Evolutionary conservation across 1,284 basidiomycete species (phyloP).

Genomic region (Thelephora terrestris): DNA sequence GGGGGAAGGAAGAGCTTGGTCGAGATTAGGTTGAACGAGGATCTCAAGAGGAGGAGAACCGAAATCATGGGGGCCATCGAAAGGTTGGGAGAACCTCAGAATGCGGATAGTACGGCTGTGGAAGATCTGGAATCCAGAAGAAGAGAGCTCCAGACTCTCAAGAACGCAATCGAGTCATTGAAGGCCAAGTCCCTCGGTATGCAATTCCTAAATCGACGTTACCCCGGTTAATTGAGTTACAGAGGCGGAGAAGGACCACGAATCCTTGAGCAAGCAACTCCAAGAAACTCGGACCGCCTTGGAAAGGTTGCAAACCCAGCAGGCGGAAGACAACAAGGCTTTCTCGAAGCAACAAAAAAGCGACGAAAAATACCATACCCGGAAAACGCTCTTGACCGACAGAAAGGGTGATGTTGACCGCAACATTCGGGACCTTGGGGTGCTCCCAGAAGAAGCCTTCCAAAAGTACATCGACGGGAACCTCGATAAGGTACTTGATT

Average conservation of each 20-base stretch:
- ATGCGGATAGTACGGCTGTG: slow-evolving; percentile 45
- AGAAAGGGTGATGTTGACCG: slow-evolving; percentile 91
- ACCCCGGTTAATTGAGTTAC: background rate
- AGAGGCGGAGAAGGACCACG: slow-evolving; percentile 65
- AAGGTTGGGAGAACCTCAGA: slow-evolving; percentile 52
- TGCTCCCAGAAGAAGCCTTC: slow-evolving; percentile 95
- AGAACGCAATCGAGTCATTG: slow-evolving; percentile 54
- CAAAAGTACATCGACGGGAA: slow-evolving; percentile 84
- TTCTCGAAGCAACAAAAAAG: slow-evolving; percentile 90
- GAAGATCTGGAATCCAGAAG: slow-evolving; percentile 61
- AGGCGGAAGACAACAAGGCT: slow-evolving; percentile 75
- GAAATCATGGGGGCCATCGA: slow-evolving; percentile 77
- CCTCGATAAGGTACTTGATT: slow-evolving; percentile 61
- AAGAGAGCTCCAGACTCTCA: slow-evolving; percentile 60
- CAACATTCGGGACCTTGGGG: slow-evolving; percentile 92
- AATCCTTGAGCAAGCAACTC: slow-evolving; percentile 56
- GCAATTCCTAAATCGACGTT: slow-evolving; percentile 12
- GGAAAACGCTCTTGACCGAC: slow-evolving; percentile 74
- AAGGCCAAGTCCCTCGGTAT: slow-evolving; percentile 56
- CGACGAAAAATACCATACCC: slow-evolving; percentile 88
- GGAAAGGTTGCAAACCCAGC: slow-evolving; percentile 74
- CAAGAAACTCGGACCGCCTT: slow-evolving; percentile 56
- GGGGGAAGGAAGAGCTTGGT: slow-evolving; percentile 71
- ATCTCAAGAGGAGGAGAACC: slow-evolving; percentile 67
- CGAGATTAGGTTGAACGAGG: slow-evolving; percentile 92